Percentiles rank a stretch among this genome's conserved stretches.
phyloP scores from a whole-genome alignment of 1,284 basidiomycete genomes.

The Pseudozyma pruni region DNA sequence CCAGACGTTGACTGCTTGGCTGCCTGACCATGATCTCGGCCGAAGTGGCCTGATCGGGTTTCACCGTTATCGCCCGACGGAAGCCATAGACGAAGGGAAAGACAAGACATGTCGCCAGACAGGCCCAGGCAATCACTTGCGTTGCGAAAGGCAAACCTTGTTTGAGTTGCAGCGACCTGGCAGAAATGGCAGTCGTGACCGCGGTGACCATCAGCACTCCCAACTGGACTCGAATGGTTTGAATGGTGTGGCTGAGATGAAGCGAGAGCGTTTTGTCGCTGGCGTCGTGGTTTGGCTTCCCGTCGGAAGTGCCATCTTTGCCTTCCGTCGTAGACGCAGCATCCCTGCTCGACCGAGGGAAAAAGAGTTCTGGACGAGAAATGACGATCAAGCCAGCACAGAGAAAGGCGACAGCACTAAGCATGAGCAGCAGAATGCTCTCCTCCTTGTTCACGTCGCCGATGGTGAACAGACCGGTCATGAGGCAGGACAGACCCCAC shows the following conservation, averaged over 20 bases:
- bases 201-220: slow-evolving; percentile 71
- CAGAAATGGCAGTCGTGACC: slow-evolving; percentile 73
- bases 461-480: slow-evolving; percentile 77
- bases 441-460: slow-evolving; percentile 81
- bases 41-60: background rate
- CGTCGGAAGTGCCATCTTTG: background rate
- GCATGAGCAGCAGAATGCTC: slow-evolving; percentile 66
- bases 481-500: slow-evolving; percentile 74
- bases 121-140: slow-evolving; percentile 76
- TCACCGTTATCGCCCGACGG: slow-evolving; percentile 65
- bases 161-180: slow-evolving; percentile 75
- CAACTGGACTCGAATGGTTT: slow-evolving; percentile 54
- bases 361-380: slow-evolving; percentile 23
- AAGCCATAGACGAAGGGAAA: slow-evolving; percentile 60
- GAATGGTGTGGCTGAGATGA: slow-evolving; percentile 42
- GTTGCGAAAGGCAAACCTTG: slow-evolving; percentile 76
- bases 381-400: slow-evolving; percentile 26
- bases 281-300: background rate
- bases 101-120: slow-evolving; percentile 69
- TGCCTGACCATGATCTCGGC: slow-evolving; percentile 21
- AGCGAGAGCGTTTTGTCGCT: slow-evolving; percentile 8
- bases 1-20: slow-evolving; percentile 60
- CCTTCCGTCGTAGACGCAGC: background rate
- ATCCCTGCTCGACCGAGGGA: slow-evolving; percentile 11
- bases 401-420: slow-evolving; percentile 45